Percentiles rank a stretch among this genome's conserved stretches.
Conservation (phyloP, 805 yeast species). For the Candida nanaspora region DNA sequence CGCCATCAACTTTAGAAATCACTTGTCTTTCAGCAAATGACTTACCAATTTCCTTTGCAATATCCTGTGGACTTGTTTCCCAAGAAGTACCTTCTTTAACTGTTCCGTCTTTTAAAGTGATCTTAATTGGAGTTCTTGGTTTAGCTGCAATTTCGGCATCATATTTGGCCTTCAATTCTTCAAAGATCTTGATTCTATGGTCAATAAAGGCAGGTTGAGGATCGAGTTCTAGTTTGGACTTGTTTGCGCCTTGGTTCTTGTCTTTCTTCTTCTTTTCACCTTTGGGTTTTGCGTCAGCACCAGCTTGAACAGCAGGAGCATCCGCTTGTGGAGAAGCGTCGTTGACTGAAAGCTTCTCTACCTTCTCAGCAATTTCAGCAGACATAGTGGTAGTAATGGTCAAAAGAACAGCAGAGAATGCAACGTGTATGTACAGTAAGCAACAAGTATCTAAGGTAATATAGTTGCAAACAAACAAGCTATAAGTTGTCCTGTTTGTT, state of each 20-base stretch:
- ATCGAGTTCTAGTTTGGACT: conserved; percentile 42
- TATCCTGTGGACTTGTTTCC: conserved; percentile 86
- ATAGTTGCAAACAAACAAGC: too few relatives aligned
- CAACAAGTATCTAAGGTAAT: too few relatives aligned
- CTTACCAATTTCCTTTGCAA: conserved; percentile 79
- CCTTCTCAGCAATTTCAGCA: conserved; percentile 42
- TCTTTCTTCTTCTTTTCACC: conserved; percentile 30
- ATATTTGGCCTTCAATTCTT: conserved; percentile 68
- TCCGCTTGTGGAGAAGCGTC: conserved; percentile 9
- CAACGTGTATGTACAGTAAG: too few relatives aligned
- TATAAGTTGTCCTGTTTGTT: neutral
- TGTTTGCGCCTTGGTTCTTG: conserved; percentile 30
- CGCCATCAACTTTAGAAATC: conserved; percentile 84
- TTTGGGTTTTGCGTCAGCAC: conserved; percentile 7
- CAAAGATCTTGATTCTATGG: conserved; percentile 71
- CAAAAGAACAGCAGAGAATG: too few relatives aligned
- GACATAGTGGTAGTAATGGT: conserved; percentile 21
- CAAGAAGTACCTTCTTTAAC: conserved; percentile 71
- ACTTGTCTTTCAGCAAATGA: conserved; percentile 85
- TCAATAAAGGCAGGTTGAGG: conserved; percentile 85
- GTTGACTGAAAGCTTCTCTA: conserved; percentile 34
- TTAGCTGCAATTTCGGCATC: conserved; percentile 63
- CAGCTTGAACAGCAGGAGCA: conserved; percentile 7
- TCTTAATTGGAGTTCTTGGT: conserved; percentile 52
- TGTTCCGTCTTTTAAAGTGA: conserved; percentile 84